phyloP scores from a whole-genome alignment of 768 basidiomycete species.

The Agaricus sinodeliciosus region DNA sequence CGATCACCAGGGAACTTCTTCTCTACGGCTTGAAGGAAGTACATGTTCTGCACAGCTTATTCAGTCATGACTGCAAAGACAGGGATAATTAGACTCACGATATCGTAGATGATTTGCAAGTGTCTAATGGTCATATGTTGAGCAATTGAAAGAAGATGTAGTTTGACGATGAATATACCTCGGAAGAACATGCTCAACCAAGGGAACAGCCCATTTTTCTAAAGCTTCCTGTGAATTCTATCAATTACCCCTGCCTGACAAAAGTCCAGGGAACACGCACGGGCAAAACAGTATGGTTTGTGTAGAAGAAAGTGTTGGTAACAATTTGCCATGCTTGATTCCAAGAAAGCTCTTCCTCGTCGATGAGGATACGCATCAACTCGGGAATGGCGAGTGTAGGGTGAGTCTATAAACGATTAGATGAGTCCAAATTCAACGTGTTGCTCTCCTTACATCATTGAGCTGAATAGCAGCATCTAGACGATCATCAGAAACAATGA shows the following conservation, averaged over 20 bases:
- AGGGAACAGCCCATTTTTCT: conserved; percentile 89
- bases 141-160: neutral
- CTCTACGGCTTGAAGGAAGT: conserved; percentile 81
- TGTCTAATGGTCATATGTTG: conserved; percentile 36
- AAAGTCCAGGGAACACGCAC: conserved; percentile 30
- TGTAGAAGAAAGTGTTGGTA: conserved; percentile 90
- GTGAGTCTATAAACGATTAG: conserved; percentile 63
- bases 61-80: conserved; percentile 1
- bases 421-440: neutral
- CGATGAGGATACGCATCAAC: conserved; percentile 85
- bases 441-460: conserved; percentile 63
- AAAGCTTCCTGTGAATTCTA: conserved; percentile 54
- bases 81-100: conserved; percentile 41
- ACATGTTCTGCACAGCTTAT: conserved; percentile 39
- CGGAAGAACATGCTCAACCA: conserved; percentile 82
- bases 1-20: conserved; percentile 85
- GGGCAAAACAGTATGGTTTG: conserved; percentile 90
- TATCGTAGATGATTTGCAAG: conserved; percentile 89
- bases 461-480: conserved; percentile 87
- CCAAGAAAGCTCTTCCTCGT: conserved; percentile 89
- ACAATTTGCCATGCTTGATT: conserved; percentile 83
- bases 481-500: neutral
- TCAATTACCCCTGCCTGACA: neutral
- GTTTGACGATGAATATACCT: conserved; percentile 32
- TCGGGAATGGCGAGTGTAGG: conserved; percentile 94